Conservation (phyloP, 805 yeast genomes). For the Hyphopichia homilentoma region DNA sequence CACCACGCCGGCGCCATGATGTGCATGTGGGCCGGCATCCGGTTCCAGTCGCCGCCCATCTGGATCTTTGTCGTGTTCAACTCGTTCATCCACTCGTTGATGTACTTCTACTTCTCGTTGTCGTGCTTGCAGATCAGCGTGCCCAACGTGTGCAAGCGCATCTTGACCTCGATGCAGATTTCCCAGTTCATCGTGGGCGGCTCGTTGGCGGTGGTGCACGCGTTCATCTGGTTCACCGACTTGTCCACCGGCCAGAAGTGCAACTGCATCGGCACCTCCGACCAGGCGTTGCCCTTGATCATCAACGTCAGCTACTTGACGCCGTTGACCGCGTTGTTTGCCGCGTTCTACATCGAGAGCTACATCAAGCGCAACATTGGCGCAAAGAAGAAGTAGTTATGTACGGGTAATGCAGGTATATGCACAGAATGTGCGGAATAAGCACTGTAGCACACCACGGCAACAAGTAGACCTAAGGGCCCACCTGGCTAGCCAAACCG, state of each 20-base stretch:
- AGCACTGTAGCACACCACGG: too few species aligned
- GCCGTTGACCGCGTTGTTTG: slow-evolving; percentile 65
- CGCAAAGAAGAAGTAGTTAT: too few species aligned
- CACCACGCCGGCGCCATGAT: slow-evolving; percentile 80
- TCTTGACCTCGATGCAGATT: slow-evolving; percentile 64
- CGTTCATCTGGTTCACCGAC: slow-evolving; percentile 59
- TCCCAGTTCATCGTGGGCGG: slow-evolving; percentile 69
- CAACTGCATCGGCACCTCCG: slow-evolving; percentile 53
- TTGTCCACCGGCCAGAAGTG: slow-evolving; percentile 34
- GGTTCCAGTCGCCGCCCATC: slow-evolving; percentile 69
- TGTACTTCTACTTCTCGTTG: slow-evolving; percentile 68
- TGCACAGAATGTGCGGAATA: too few species aligned
- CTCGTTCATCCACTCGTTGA: slow-evolving; percentile 71
- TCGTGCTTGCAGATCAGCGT: slow-evolving; percentile 56
- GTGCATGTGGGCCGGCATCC: slow-evolving; percentile 77
- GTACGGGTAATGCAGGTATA: too few species aligned
- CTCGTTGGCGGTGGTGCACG: slow-evolving; percentile 58
- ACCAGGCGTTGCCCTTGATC: slow-evolving; percentile 58
- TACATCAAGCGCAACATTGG: slow-evolving; percentile 37
- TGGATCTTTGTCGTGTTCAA: slow-evolving; percentile 80
- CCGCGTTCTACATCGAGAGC: slow-evolving; percentile 60
- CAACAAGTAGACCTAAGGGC: too few species aligned
- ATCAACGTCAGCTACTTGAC: slow-evolving; percentile 63
- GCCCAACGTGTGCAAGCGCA: slow-evolving; percentile 53
- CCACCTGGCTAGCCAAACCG: too few species aligned